These are phyloP conservation scores for Gossypium raimondii DNA, from an alignment of 345 rosid genomes.

Conservation along the genomic window DNA sequence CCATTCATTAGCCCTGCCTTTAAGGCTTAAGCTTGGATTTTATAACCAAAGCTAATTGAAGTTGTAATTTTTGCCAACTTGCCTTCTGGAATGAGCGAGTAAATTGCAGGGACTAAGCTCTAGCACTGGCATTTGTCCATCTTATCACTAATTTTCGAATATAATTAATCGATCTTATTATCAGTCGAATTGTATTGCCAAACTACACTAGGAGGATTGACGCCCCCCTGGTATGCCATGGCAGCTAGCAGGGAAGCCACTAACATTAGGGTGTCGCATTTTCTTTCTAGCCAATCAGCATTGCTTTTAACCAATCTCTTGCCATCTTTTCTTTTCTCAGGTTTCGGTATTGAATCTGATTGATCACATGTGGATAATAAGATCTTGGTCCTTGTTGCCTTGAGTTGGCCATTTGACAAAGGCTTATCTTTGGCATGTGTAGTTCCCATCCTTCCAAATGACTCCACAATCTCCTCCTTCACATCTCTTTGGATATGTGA, in stretches of 20 bases:
- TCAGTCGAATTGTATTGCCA: slow-evolving; percentile 21
- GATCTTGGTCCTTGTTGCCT: neutral
- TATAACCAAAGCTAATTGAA: neutral
- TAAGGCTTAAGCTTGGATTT: neutral
- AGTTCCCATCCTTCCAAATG: slow-evolving; percentile 2
- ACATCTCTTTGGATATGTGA: slow-evolving; percentile 16
- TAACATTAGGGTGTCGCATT: slow-evolving; percentile 24
- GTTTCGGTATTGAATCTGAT: neutral
- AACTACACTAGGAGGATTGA: slow-evolving; percentile 30
- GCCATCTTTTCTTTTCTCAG: neutral
- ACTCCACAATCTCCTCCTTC: slow-evolving; percentile 21
- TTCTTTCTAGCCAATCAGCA: slow-evolving; percentile 11
- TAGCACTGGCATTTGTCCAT: too few relatives aligned
- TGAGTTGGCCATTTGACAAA: slow-evolving; percentile 3
- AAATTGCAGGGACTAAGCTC: too few relatives aligned
- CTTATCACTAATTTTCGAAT: too few relatives aligned
- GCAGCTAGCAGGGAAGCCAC: slow-evolving; percentile 35
- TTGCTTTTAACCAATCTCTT: neutral
- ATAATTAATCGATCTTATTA: too few relatives aligned
- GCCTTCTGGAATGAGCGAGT: too few relatives aligned
- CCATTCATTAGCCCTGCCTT: neutral
- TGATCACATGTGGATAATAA: neutral
- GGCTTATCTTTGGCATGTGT: neutral
- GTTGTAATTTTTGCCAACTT: too few relatives aligned
- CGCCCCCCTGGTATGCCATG: slow-evolving; percentile 28